Evolutionary conservation across 495 filamentous ascomycete species (phyloP), one percentile per base, ranked within the genome.

Genomic region (Aspergillus conjunctus): DNA sequence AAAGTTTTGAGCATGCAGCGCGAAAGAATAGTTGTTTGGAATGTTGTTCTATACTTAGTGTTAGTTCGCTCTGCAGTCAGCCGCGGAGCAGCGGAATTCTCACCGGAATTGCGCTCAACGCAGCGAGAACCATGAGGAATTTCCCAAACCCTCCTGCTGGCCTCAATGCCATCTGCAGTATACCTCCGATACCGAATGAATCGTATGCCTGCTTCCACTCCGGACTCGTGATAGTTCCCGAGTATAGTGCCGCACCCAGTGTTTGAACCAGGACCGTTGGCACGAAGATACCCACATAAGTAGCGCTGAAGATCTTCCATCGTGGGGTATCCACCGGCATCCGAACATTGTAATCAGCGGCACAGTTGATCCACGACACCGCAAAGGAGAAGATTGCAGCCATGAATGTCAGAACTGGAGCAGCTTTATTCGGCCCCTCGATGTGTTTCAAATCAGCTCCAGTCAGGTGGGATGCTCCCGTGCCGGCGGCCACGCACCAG

Each of bases 321-420:
- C 80, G 75, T n/a, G 81, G 75, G 18, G 77, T 77, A 21, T 68
- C 69, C 1, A 71, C 69, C 1, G 86, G 85, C 64, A 87, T 86
- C 62, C 89, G 89, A 8, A 88, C 85, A 30, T 84, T 87, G 68
- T 88, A 89, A 62, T 90, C 87, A 8, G 87, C 83, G 1, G 87
- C 85, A 62, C 84, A 87, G 4, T 78, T 79, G 3, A 83, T 80
- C 86, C 87, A 89, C 0, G 85, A 86, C 0, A 85, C 84, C 0
- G 83, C 84, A 60, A 89, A 89, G 7, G 85, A 84, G 49, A 79
- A 87, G 8, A 89, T 79, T 4, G 80, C 80, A 0, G 85, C 82
- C 22, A 82, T 83, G 61, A 87, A 88, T n/a, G 80, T 84, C 34
- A 90, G 80, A 9, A 87, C 74, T 20, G 78, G 66, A 17, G 83